Base-by-base conservation (phyloP, 352 stramenopile species). In the Pythium insidiosum region DNA sequence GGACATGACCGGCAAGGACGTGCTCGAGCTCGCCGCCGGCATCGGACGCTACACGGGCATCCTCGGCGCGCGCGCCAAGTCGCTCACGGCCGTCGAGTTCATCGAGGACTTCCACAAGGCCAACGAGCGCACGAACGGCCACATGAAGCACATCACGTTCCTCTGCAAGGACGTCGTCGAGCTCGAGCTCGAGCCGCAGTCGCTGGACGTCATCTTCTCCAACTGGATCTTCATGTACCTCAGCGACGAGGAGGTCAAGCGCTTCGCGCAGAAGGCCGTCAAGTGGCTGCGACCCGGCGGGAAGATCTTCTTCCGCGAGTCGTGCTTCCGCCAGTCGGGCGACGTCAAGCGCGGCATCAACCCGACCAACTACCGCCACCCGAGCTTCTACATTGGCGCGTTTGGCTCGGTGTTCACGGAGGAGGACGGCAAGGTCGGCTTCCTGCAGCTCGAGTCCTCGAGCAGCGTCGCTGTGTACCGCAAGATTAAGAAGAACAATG, bases 401-500 rank as follows among this genome's bases (percentile, higher is more conserved):
- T 84, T 87, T 40, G 56, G 61, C 16, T 74, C 68, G 2, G 68
- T 74, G 15, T 25, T 73, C 1, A 67, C 64, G 0, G 64, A 72
- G n/a, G 73, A 83, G 34, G 60, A 64, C 22, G 58, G 44, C 33
- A 43, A 50, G 7, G 48, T 79, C 11, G 73, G 69, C 18, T 81
- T 68, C 26, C 55, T 89, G 26, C 63, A 73, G 25, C 53, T 90
- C n/a, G 72, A 88, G 44, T 83, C 70, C 0, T 84, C 68, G 0
- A 80, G 73, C 16, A 79, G 61, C 38, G 58, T 90, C 38, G 50
- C 58, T n/a, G n/a, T n/a, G n/a, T n/a, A n/a, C n/a, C n/a, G n/a
- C n/a, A n/a, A n/a, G n/a, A n/a, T 1, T 47, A 89, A 89, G 69
- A 81, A 86, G 46, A 89, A 87, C 70, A 86, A 85, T 43, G 77